A percentile compares a stretch with the other conserved stretches of the same genome.
These are phyloP conservation scores for Lentinula edodes DNA, from an alignment of 768 basidiomycete species.

Conservation along the genomic window DNA sequence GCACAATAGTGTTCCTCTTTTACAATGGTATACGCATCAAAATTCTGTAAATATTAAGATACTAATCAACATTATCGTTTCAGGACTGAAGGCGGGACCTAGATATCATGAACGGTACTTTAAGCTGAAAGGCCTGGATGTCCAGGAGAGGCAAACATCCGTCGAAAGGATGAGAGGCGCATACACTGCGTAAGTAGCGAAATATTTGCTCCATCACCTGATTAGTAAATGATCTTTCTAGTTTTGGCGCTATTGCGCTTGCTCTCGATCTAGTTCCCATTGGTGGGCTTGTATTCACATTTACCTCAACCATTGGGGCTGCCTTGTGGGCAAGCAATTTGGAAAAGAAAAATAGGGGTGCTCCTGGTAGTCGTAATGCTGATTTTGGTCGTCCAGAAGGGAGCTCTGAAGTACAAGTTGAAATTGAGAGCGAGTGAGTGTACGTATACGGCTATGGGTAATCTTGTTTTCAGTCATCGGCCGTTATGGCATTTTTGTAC, in stretches of 20 bases:
- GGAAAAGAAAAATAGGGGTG: conserved; percentile 31
- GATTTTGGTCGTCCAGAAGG: background rate
- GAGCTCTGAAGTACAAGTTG: background rate
- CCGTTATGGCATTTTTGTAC: no score
- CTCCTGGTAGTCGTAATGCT: background rate
- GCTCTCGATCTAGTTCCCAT: conserved; percentile 58
- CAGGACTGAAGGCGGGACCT: conserved; percentile 43
- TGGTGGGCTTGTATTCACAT: conserved; percentile 51
- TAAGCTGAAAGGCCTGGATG: conserved; percentile 54
- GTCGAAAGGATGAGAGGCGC: conserved; percentile 46
- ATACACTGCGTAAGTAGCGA: conserved; percentile 53
- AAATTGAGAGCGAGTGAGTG: background rate
- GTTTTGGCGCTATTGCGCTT: conserved; percentile 58
- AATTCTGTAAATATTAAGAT: no score
- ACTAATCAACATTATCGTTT: no score
- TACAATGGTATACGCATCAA: conserved; percentile 33
- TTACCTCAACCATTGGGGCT: conserved; percentile 63
- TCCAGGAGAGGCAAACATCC: conserved; percentile 34
- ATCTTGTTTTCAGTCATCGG: background rate
- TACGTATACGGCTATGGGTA: background rate
- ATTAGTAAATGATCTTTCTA: conserved; percentile 10
- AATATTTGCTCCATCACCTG: background rate
- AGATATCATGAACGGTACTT: conserved; percentile 63
- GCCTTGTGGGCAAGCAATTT: conserved; percentile 68
- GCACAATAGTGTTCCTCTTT: conserved; percentile 56